These are phyloP conservation scores for Hibiscus trionum DNA, from an alignment of 345 rosid species.

Conservation along the genomic window DNA sequence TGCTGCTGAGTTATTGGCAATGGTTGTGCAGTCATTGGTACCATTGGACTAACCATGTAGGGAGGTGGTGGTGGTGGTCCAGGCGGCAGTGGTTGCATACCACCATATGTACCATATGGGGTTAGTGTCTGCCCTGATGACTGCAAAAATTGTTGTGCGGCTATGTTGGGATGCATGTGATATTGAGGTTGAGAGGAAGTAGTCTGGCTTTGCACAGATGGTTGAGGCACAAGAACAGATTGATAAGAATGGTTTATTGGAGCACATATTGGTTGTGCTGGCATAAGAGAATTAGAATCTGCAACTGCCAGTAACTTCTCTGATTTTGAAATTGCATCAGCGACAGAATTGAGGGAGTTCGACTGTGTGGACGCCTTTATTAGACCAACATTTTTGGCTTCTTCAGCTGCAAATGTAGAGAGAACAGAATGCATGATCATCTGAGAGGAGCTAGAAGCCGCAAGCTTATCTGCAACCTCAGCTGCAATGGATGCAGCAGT, in stretches of 20 bases:
- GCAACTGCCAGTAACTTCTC: slow-evolving; percentile 34
- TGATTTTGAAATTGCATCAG: slow-evolving; percentile 29
- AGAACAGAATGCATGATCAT: slow-evolving; percentile 89
- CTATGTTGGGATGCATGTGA: slow-evolving; percentile 48
- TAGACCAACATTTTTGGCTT: slow-evolving; percentile 61
- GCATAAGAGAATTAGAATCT: slow-evolving; percentile 37
- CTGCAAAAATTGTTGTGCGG: slow-evolving; percentile 52
- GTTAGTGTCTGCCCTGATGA: slow-evolving; percentile 41
- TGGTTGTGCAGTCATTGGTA: slow-evolving; percentile 31
- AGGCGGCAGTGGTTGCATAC: slow-evolving; percentile 49
- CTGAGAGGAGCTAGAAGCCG: slow-evolving; percentile 86
- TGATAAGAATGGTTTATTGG: slow-evolving; percentile 39
- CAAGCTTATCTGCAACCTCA: slow-evolving; percentile 84
- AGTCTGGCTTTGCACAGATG: slow-evolving; percentile 37
- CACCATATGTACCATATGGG: slow-evolving; percentile 50
- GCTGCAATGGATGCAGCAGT: slow-evolving; percentile 92
- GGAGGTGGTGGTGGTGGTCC: slow-evolving; percentile 40
- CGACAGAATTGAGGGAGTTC: slow-evolving; percentile 23
- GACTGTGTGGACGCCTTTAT: slow-evolving; percentile 21
- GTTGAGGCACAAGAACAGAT: slow-evolving; percentile 30
- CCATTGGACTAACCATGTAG: slow-evolving; percentile 48
- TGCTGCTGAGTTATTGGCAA: slow-evolving; percentile 42
- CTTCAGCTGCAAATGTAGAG: slow-evolving; percentile 88
- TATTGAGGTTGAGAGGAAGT: slow-evolving; percentile 48
- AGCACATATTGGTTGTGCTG: slow-evolving; percentile 29